Conservation (phyloP, 768 basidiomycete genomes). For the Russula sp. region DNA sequence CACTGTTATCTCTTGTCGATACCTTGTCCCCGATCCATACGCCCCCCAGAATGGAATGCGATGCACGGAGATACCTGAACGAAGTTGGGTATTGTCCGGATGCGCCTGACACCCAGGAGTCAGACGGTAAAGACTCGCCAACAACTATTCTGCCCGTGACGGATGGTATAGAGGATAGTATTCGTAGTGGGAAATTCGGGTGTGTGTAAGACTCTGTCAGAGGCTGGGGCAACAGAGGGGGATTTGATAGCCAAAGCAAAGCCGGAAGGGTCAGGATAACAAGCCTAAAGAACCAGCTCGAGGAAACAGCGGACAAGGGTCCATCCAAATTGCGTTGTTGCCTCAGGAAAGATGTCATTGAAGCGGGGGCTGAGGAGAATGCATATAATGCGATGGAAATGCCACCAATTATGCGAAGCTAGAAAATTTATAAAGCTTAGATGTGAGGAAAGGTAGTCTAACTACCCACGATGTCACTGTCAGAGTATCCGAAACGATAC, state of each 20-base stretch:
- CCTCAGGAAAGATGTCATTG: neutral
- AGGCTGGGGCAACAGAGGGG: constrained; percentile 59
- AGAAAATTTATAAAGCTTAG: neutral
- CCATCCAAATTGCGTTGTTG: neutral
- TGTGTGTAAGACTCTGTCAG: constrained; percentile 49
- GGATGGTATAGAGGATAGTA: constrained; percentile 65
- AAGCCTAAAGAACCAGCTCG: constrained; percentile 27
- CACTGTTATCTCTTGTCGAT: constrained; percentile 31
- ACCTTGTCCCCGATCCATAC: constrained; percentile 70
- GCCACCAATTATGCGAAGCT: constrained; percentile 31
- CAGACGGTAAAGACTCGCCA: constrained; percentile 58
- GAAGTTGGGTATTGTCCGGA: constrained; percentile 34
- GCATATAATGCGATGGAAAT: constrained; percentile 26
- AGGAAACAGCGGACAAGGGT: neutral
- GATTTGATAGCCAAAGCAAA: constrained; percentile 37
- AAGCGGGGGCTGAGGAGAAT: neutral
- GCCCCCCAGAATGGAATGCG: constrained; percentile 58
- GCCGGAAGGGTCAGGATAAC: constrained; percentile 40
- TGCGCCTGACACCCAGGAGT: constrained; percentile 11
- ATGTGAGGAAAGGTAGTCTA: constrained; percentile 5
- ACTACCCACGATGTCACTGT: constrained; percentile 29
- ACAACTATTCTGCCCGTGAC: constrained; percentile 83
- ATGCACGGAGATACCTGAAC: constrained; percentile 49
- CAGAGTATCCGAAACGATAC: constrained; percentile 21
- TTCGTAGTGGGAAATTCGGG: constrained; percentile 53